phyloP scores from a whole-genome alignment of 345 rosid species.

The Eucalyptus tenuipes region DNA sequence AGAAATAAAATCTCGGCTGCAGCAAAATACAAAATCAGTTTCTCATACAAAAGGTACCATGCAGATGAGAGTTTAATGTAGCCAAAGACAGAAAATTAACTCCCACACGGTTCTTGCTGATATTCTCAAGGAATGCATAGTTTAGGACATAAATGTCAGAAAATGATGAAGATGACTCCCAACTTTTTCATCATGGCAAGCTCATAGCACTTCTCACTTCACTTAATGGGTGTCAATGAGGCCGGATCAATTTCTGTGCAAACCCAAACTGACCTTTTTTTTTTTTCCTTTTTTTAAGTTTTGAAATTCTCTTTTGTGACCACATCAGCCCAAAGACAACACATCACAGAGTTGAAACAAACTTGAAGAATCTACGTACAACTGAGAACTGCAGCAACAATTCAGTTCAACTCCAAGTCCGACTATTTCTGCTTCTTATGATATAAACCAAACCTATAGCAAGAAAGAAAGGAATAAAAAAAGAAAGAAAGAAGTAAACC shows the following conservation, averaged over 20 bases:
- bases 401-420: neutral
- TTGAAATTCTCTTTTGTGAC: neutral
- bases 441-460: neutral
- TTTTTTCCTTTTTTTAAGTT: neutral
- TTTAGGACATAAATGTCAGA: neutral
- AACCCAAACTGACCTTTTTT: too few species aligned
- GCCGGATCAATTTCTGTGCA: too few species aligned
- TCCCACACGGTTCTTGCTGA: neutral
- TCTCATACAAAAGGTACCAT: neutral
- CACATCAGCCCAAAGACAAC: neutral
- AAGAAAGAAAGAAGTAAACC: neutral
- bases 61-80: neutral
- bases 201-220: neutral
- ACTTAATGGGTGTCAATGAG: too few species aligned
- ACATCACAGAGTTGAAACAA: neutral
- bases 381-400: neutral
- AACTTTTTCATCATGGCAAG: neutral
- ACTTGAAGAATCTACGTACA: neutral
- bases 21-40: neutral
- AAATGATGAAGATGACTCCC: neutral
- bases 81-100: neutral
- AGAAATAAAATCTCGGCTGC: conserved; percentile 85
- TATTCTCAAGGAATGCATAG: neutral
- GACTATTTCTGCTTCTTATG: neutral
- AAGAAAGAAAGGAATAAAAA: neutral